Conservation (phyloP, 164 flowering plant species). For the Vitis vinifera region ASM3070453v1 NC_081818.1:18234001-18234500, state of each 20-base stretch:
- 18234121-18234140: slow-evolving; percentile 68
- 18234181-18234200: background rate
- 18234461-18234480: no score
- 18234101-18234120: slow-evolving; percentile 82
- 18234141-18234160: background rate
- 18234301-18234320: slow-evolving; percentile 55
- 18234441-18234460: slow-evolving; percentile 19
- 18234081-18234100: slow-evolving; percentile 53
- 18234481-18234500: background rate
- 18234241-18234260: slow-evolving; percentile 65
- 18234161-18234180: background rate
- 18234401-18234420: slow-evolving; percentile 53
- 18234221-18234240: slow-evolving; percentile 71
- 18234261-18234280: slow-evolving; percentile 56
- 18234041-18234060: slow-evolving; percentile 73
- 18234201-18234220: slow-evolving; percentile 18
- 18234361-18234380: slow-evolving; percentile 54
- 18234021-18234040: slow-evolving; percentile 70
- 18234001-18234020: slow-evolving; percentile 26
- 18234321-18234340: slow-evolving; percentile 64
- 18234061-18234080: slow-evolving; percentile 70
- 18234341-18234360: slow-evolving; percentile 69
- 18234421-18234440: slow-evolving; percentile 69
- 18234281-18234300: slow-evolving; percentile 60
- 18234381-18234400: slow-evolving; percentile 11